Base-by-base conservation (phyloP, 345 rosid genomes). In the Arabidopsis arenosa region DNA sequence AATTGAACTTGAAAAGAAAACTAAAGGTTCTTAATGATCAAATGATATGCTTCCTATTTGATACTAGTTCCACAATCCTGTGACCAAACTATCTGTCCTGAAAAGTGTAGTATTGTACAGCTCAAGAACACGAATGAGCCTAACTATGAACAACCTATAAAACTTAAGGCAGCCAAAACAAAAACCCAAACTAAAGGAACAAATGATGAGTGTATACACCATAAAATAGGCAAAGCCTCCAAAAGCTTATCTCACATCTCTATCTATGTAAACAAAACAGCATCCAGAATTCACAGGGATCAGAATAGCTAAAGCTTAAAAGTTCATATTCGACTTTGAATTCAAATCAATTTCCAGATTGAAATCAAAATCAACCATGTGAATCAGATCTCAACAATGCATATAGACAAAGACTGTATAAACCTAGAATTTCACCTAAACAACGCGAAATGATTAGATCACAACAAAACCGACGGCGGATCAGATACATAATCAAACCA, bases 311-410 rank as follows among this genome's bases (percentile, higher is more conserved):
- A 13, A 56, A 69, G 30, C n/a, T 40, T 28, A 11, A 68, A 52
- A 68, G 52, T 69, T 68, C 3, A 12, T 18, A 72, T 21, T 15
- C 56, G 0, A 58, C 23, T 52, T 59, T 45, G 32, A 1, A 5
- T 21, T 47, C 39, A 32, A 33, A 32, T 73, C 55, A 41, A 41
- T 39, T 9, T 41, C 66, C 57, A 53, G 35, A 21, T 41, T 41
- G 44, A 9, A 23, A 64, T 47, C 41, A 36, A 26, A 74, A 74
- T n/a, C 51, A 74, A 56, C 40, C 9, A 62, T 41, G 3, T 54
- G 37, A 65, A 2, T 51, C 68, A 60, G 79, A 68, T 75, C 68
- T 60, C 39, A 7, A 23, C 55, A 75, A 75, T 68, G 73, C 45
- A 59, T 28, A 58, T 59, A 58, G 30, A 30, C 12, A 66, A 40